Evolutionary conservation across 768 basidiomycete genomes (phyloP), one percentile per base, ranked within the genome.

Genomic region (Tylopilus sp.): DNA sequence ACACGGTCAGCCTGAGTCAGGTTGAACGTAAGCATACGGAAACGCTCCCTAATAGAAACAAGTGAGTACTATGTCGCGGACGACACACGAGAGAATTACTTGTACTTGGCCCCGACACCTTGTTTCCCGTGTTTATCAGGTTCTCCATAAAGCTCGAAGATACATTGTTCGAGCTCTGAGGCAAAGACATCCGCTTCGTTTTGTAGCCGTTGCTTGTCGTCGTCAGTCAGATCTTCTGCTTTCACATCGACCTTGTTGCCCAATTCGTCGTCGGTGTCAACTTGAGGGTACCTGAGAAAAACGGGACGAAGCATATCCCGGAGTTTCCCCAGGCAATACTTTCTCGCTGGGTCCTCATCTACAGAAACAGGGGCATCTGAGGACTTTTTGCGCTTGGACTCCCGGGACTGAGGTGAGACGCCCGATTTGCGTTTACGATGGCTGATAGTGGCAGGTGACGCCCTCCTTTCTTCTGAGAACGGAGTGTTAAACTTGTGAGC

Each of bases 11-110:
- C 72, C 71, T 93, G 84, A 74, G 79, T 87, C 63, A 95, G 72
- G 71, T 95, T 95, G 73, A 91, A 95, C 52, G 81, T 82, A 45
- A 94, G 77, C 79, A 86, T 94, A 52, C 92, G 83, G 73, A 93
- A 95, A 62, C 91, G 90, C 71, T 91, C 88, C 75, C 91, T 93
- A 53, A 26, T 52, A 35, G 41, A 59, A 30, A 15, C 40, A 53
- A 49, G 20, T 62, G 51, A 52, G 21, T 47, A n/a, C 2, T 33
- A 33, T 45, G 23, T 39, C 28, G 35, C 41, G 26, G 39, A 31
- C 44, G 21, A 7, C 47, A 50, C 26, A 38, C 42, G 26, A 28
- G 22, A 28, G 22, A 68, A 80, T 44, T 63, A 91, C 91, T 92
- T 93, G 73, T 93, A 93, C 62, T 89, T 93, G 40, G 76, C 71